Evolutionary conservation across 441 rosid genomes (phyloP), one percentile per base, ranked within the genome.

Genomic region (Arabidopsis hybrid): DNA sequence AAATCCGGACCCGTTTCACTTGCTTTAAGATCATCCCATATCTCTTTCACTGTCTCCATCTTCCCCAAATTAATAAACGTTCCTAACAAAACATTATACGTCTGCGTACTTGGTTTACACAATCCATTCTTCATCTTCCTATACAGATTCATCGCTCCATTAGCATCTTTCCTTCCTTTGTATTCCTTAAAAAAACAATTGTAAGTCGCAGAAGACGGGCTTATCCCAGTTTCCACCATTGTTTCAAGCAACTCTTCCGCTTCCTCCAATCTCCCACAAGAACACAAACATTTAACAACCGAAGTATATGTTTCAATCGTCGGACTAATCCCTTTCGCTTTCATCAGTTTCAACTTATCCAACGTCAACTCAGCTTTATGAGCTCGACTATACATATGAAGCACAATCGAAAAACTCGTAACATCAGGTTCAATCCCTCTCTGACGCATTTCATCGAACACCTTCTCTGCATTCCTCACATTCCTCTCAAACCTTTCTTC

Each of bases 121-220:
- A 81, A 26, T 12, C 72, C 81, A 38, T 50, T 72, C 79, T 79
- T 89, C 91, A 92, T 87, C 78, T 85, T 87, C 85, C 85, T 80
- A 70, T 95, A 95, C 66, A 95, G 72, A 61, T 80, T 86, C 82
- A 92, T 65, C 1, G 98, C 95, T 10, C 86, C 82, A 13, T 79
- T 79, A 0, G 66, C 83, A 75, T 91, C 97, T 67, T 87, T 87
- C 82, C 98, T 83, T n/a, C 97, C 99, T 68, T 76, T 82, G 3
- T 92, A 95, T 73, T 91, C 98, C 78, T 91, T 92, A 32, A 91
- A 89, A 81, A 95, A 91, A 65, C 98, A 95, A 81, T 91, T 92
- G 62, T 88, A 95, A 0, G 93, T 92, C 2, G 84, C 87, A 0
- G 98, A 85, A 7, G 83, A 82, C 8, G 97, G 96, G 59, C 84